Evolutionary conservation across 768 basidiomycete genomes (phyloP).

Genomic region (Russula griseocarnosa): DNA sequence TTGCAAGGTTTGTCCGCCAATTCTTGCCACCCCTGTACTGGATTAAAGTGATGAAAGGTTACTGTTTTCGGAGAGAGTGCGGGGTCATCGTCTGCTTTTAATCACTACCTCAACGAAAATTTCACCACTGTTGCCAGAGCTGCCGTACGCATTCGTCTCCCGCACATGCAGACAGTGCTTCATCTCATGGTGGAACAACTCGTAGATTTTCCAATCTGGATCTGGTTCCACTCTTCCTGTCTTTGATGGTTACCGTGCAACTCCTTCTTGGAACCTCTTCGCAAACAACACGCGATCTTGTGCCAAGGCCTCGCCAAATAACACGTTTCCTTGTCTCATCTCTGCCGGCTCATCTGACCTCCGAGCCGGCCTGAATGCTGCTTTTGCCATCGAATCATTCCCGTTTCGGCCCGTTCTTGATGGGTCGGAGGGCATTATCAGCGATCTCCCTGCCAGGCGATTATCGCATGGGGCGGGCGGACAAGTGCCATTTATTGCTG

Average conservation of each 20-base stretch:
- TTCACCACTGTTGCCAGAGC: conserved; percentile 30
- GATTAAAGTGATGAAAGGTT: conserved; percentile 29
- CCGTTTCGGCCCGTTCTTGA: conserved; percentile 43
- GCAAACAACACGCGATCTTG: conserved; percentile 39
- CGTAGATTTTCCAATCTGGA: conserved; percentile 46
- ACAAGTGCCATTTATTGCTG: conserved; percentile 44
- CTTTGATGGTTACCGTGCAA: conserved; percentile 35
- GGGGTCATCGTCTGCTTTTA: conserved; percentile 37
- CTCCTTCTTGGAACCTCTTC: conserved; percentile 40
- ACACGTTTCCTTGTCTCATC: conserved; percentile 39
- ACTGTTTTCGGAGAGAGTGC: conserved; percentile 42
- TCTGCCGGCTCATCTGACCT: conserved; percentile 27
- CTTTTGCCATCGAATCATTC: conserved; percentile 33
- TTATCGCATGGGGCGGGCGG: conserved; percentile 36
- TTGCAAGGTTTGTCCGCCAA: conserved; percentile 17
- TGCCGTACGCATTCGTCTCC: conserved; percentile 25
- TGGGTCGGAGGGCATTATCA: conserved; percentile 40
- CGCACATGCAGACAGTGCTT: background rate
- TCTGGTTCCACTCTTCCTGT: conserved; percentile 34
- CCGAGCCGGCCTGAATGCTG: conserved; percentile 24
- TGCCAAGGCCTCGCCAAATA: conserved; percentile 29
- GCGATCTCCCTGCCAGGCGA: conserved; percentile 40
- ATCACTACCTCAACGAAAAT: conserved; percentile 34
- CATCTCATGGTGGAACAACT: background rate
- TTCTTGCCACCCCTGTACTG: background rate